Base-by-base conservation (phyloP, 1,139 yeast genomes). In the Pichia sp. region DNA sequence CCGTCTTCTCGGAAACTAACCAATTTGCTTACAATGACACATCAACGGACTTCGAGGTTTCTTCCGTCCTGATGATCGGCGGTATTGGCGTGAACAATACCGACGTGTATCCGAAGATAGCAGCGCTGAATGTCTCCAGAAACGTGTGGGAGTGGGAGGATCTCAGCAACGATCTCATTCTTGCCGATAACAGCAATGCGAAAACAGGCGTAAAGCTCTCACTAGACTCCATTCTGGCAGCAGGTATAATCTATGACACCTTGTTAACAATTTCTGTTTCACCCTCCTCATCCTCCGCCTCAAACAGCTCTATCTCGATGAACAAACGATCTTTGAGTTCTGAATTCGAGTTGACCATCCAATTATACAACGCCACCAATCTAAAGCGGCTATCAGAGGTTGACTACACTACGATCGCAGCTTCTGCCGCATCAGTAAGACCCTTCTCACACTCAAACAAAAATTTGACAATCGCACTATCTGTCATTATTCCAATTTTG, bases 121-220 rank as follows among this genome's bases (percentile, higher is more conserved):
- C 78, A 11, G 63, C 63, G 10, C 68, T 83, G 48, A 64, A 70
- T 49, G 64, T 73, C 15, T 54, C 60, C 6, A 58, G 61, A 2
- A 60, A 72, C 6, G 66, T 67, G 30, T 82, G 87, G 87, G 52
- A 62, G 36, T 69, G 72, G 72, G 36, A 52, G 4, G 64, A 69
- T n/a, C 51, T 67, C 38, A 67, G 64, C 54, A 58, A 64, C 8
- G 46, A 54, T 1, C 59, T 65, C 8, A 53, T 63, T 40, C 34
- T 56, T 1, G 62, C 63, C 19, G 64, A 64, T 49, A 45, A 62
- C 6, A 45, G 55, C 6, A 65, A 65, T 52, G 54, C 60, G 34
- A 26, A 52, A 16, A 51, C 50, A 11, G 16, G 41, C 16, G 41
- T n/a, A 10, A 36, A 36, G 19, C 54, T 30, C 10, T 59, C 45